Conservation (phyloP, 75 land plant genomes). For the Pinus taeda region DNA sequence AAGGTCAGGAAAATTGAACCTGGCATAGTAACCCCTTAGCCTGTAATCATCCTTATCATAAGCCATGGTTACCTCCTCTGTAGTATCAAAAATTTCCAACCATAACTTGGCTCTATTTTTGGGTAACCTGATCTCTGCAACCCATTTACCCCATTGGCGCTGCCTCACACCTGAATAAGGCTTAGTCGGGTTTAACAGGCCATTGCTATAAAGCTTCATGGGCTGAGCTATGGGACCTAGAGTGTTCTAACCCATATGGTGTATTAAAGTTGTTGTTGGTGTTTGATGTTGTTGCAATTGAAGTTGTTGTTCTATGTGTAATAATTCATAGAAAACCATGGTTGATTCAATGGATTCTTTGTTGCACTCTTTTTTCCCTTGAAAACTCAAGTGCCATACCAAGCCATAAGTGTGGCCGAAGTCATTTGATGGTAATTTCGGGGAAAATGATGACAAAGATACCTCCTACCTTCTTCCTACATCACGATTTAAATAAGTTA, state of each 20-base stretch:
- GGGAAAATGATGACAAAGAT: conserved; percentile 9
- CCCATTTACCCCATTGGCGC: conserved; percentile 96
- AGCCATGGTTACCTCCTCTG: conserved; percentile 89
- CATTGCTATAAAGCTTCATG: conserved; percentile 48
- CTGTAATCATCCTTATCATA: conserved; percentile 83
- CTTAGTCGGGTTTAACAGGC: conserved; percentile 33
- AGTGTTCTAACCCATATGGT: not conserved
- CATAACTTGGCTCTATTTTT: conserved; percentile 76
- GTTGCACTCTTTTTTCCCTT: conserved; percentile 1
- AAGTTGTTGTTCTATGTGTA: not conserved
- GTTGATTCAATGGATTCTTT: conserved; percentile 13
- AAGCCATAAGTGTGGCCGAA: conserved; percentile 6
- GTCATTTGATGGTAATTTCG: conserved; percentile 7
- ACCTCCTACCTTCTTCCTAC: no score
- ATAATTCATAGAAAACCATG: conserved; percentile 14
- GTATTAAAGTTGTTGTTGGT: not conserved
- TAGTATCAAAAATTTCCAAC: conserved; percentile 82
- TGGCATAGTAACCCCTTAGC: conserved; percentile 74
- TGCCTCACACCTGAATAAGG: conserved; percentile 85
- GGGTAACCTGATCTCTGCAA: conserved; percentile 87
- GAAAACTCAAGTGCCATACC: conserved; percentile 7
- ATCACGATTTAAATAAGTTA: no score
- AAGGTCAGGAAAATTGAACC: conserved; percentile 79
- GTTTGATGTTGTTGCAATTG: not conserved
- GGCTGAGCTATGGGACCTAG: conserved; percentile 38